Evolutionary conservation across 768 basidiomycete species (phyloP).

Genomic region (Kwoniella botswanensis): DNA sequence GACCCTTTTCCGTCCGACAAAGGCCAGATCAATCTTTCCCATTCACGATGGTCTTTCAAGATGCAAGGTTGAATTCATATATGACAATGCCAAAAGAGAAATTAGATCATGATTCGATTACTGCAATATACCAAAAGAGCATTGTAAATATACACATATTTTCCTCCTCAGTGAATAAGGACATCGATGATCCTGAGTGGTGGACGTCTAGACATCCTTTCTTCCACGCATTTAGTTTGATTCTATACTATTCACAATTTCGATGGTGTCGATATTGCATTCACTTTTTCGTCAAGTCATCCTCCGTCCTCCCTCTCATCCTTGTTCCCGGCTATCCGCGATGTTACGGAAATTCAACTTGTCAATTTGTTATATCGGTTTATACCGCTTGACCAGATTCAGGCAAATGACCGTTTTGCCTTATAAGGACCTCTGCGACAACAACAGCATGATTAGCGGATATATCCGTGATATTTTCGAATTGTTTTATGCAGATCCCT

Average conservation of each 20-base stretch:
- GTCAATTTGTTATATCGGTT: neutral
- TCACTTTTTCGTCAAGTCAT: too few species aligned
- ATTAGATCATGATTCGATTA: neutral
- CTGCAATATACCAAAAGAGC: neutral
- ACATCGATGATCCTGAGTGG: too few species aligned
- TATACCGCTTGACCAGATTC: slow-evolving; percentile 40
- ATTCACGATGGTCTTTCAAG: neutral
- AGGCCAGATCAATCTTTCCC: neutral
- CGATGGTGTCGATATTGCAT: too few species aligned
- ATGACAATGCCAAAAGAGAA: neutral
- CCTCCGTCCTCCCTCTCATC: too few species aligned
- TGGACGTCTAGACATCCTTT: too few species aligned
- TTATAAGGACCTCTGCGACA: slow-evolving; percentile 46
- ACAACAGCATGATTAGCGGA: too few species aligned
- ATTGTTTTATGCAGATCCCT: neutral
- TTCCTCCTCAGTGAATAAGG: too few species aligned
- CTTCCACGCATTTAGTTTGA: too few species aligned
- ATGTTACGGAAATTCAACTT: too few species aligned
- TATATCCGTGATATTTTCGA: neutral
- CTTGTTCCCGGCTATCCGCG: too few species aligned
- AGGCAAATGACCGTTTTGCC: slow-evolving; percentile 42
- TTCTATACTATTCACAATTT: too few species aligned
- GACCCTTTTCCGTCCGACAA: neutral
- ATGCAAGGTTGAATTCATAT: neutral
- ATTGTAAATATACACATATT: neutral